Base-by-base conservation (phyloP, 805 yeast species). In the Cyberlindnera bimundalis region DNA sequence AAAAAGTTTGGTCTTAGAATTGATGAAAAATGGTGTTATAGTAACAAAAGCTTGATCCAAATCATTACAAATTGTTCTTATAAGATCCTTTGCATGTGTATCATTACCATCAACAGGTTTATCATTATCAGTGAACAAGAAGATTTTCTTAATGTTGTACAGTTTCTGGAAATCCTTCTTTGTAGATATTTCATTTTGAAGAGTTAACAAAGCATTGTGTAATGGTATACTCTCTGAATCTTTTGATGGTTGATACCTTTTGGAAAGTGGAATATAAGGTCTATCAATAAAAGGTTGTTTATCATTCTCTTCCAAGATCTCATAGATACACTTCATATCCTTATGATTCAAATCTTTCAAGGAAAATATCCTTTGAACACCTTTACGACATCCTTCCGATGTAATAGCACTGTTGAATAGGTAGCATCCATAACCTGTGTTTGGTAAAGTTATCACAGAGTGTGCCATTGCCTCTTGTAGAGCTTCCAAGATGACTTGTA, bases 41-140 rank as follows among this genome's bases (percentile, higher is more conserved):
- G 63, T 65, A 26, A 83, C 77, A 29, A 61, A 64, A 14, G 69
- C 65, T 38, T 77, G 76, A 41, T 75, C 74, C 41, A 79, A 69
- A 58, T 84, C 93, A 29, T 72, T 71, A 12, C 83, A 69, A 5
- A 80, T 66, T 15, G 74, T 74, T 48, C 81, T 72, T 18, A 86
- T 64, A 6, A 75, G 64, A 33, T 66, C 67, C 51, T 71, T 72
- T 4, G 68, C 62, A 6, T 57, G 65, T 2, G 52, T 42, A 13
- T 70, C 66, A 7, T 65, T 52, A 7, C 65, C 64, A 39, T 68
- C 67, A 47, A 64, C 73, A 0, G 96, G 97, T 33, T 61, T 62
- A 50, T 84, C 93, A 56, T 82, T 79, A 56, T 81, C 84, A 0
- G 96, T 86, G 53, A 89, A 76, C 55, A 88, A 64, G 48, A 87